Evolutionary conservation across 768 basidiomycete species (phyloP).

Genomic region (Botryobasidium botryosum): DNA sequence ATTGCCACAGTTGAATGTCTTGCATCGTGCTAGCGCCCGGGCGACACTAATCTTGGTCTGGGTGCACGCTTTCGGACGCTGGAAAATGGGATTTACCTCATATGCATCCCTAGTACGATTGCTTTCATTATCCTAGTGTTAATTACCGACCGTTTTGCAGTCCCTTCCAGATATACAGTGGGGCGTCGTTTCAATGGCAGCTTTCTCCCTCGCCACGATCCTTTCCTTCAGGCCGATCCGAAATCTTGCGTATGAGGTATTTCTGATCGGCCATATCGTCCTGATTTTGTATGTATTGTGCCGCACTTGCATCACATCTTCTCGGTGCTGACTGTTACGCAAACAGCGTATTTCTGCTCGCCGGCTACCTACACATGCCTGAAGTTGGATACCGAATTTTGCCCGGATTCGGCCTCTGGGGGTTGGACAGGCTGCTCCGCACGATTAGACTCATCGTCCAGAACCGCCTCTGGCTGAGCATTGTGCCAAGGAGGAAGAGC

Average conservation of each 20-base stretch:
- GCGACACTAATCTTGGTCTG: neutral
- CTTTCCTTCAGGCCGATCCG: conserved; percentile 36
- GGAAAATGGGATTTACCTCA: too few species aligned
- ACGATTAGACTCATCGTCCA: too few species aligned
- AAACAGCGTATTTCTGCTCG: too few species aligned
- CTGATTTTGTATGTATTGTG: conserved; percentile 17
- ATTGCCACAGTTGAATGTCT: neutral
- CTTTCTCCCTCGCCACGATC: conserved; percentile 17
- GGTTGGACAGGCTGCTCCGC: conserved; percentile 19
- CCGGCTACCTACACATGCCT: too few species aligned
- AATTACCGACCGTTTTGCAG: neutral
- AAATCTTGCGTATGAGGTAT: conserved; percentile 38
- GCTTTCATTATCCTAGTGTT: neutral
- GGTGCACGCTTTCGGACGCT: neutral
- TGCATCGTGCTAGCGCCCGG: neutral
- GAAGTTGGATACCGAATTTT: too few species aligned
- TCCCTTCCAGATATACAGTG: neutral
- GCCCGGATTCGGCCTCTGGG: conserved; percentile 21
- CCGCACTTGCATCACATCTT: too few species aligned
- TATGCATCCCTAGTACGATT: neutral
- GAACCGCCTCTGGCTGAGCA: too few species aligned
- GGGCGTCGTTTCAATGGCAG: neutral
- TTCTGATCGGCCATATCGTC: conserved; percentile 47
- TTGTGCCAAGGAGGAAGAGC: too few species aligned
- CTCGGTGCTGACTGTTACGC: too few species aligned